Conservation (phyloP, 164 flowering plant genomes). For the Vitis labrusca region DNA sequence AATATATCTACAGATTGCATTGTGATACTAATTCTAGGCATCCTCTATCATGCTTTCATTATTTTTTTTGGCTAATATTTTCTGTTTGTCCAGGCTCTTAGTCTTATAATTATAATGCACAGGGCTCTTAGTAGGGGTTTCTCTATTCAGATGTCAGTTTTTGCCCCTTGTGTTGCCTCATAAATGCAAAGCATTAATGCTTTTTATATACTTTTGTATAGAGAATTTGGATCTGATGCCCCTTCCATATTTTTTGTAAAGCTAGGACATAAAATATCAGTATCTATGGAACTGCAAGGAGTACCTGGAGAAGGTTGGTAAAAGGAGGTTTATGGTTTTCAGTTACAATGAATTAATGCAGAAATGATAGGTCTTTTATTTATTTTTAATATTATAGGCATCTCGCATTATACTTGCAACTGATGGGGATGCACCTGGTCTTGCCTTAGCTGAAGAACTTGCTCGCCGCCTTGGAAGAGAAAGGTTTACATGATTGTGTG, state of each 20-base stretch:
- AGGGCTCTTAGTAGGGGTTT: too few relatives aligned
- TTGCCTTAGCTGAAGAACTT: constrained; percentile 94
- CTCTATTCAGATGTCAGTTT: too few relatives aligned
- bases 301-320: constrained; percentile 65
- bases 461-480: constrained; percentile 97
- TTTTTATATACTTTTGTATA: neutral
- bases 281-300: constrained; percentile 94
- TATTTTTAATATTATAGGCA: constrained; percentile 37
- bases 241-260: constrained; percentile 35
- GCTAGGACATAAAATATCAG: constrained; percentile 85
- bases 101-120: too few relatives aligned
- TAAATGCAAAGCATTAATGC: too few relatives aligned
- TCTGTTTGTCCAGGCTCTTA: too few relatives aligned
- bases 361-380: neutral
- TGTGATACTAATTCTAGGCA: too few relatives aligned
- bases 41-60: too few relatives aligned
- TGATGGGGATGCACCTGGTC: constrained; percentile 85
- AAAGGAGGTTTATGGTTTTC: neutral
- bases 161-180: too few relatives aligned
- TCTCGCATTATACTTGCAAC: constrained; percentile 91
- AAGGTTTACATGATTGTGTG: constrained; percentile 39
- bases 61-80: too few relatives aligned
- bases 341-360: neutral
- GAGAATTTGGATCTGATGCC: constrained; percentile 15
- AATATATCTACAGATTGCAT: too few relatives aligned